Base-by-base conservation (phyloP, 768 basidiomycete species). In the Hydnum rufescens region DNA sequence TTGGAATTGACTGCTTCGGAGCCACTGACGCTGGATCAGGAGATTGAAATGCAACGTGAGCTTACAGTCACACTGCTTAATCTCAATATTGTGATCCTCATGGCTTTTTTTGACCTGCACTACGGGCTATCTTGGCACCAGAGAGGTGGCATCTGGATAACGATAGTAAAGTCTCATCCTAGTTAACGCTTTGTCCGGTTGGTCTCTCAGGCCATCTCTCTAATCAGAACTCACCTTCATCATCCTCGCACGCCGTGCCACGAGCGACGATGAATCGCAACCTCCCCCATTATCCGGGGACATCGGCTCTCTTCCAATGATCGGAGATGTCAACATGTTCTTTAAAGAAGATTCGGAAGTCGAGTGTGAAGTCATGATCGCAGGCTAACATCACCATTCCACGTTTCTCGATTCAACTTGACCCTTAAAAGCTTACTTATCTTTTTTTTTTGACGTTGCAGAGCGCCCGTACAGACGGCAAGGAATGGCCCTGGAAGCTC, bases 281-380 rank as follows among this genome's bases (percentile, higher is more conserved):
- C 55, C 2, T 43, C 58, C 19, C 61, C 63, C n/a, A n/a, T n/a
- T n/a, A n/a, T 1, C 54, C 58, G 6, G 18, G 8, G 30, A 28
- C 56, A 19, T 44, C 55, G 2, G 18, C 36, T 1, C 39, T 49
- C 60, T 70, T 54, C 74, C 71, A 5, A 90, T 93, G 88, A 67
- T 92, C 19, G 92, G 92, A 30, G 92, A 96, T 62, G 88, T 89
- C 32, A 95, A 95, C 63, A 65, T 95, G 26, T 95, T 95, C 63
- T 65, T 93, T 42, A 80, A 81, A 44, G 77, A 63, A 1, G 65
- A 66, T n/a, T 73, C 75, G 52, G 79, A 88, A 56, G 84, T 76
- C 2, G 92, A 96, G 60, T 74, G 78, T 26, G 88, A 93, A 63
- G 51, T 57, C 22, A 53, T 55, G 55, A 56, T 56, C 32, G 55